Evolutionary conservation across 495 filamentous ascomycete species (phyloP).

Genomic region (Penicillium atrosanguineum): DNA sequence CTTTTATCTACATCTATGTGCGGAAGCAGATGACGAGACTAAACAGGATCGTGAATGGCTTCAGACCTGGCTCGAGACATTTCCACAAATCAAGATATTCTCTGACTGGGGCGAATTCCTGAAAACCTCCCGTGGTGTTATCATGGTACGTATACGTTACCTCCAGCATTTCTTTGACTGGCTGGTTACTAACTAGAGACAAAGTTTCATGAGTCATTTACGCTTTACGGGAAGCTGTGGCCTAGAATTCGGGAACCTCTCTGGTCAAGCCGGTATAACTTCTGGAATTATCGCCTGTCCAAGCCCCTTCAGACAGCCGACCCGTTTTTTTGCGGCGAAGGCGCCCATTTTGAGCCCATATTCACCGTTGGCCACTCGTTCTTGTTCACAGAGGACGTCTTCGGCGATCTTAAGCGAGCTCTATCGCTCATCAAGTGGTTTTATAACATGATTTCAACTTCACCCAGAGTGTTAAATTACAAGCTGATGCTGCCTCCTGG

Average conservation of each 20-base stretch:
- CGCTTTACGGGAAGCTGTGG: constrained; percentile 22
- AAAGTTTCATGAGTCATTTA: constrained; percentile 43
- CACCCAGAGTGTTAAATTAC: constrained; percentile 22
- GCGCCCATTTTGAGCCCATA: constrained; percentile 41
- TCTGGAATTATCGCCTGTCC: constrained; percentile 38
- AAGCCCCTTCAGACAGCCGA: constrained; percentile 21
- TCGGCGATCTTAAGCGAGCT: constrained; percentile 46
- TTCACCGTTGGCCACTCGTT: constrained; percentile 58
- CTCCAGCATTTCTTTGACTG: neutral
- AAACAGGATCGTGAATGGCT: constrained; percentile 27
- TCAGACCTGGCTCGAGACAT: constrained; percentile 26
- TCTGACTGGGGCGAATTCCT: constrained; percentile 44
- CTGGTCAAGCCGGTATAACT: constrained; percentile 19
- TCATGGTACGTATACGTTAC: constrained; percentile 34
- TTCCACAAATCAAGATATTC: constrained; percentile 25
- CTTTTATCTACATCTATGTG: constrained; percentile 42
- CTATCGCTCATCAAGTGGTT: constrained; percentile 60
- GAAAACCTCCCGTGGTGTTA: constrained; percentile 31
- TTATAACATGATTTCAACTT: constrained; percentile 13
- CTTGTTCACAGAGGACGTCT: constrained; percentile 64
- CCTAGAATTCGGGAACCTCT: constrained; percentile 26
- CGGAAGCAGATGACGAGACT: constrained; percentile 6
- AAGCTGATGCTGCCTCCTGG: constrained; percentile 43
- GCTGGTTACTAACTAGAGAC: constrained; percentile 9
- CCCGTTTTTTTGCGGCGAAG: constrained; percentile 7